phyloP scores from a whole-genome alignment of 1,284 basidiomycete species.

The Cutaneotrichosporon sp. region DNA sequence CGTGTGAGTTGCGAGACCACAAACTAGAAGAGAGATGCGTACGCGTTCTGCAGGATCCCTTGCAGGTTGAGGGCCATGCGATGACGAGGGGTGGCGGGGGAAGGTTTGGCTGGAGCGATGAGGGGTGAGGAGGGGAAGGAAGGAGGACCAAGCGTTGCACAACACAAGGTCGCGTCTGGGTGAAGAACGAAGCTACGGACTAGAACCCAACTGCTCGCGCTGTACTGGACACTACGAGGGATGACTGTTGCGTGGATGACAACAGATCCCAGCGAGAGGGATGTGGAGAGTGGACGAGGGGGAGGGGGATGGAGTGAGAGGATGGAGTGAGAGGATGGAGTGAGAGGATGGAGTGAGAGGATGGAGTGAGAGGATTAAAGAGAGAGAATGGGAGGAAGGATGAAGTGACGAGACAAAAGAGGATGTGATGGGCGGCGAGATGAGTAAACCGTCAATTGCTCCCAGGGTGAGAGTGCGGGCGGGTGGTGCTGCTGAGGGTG shows the following conservation, averaged over 20 bases:
- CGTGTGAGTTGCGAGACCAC: conserved; percentile 6
- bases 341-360: too few relatives aligned
- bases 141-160: not conserved
- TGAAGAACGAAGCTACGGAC: conserved; percentile 1
- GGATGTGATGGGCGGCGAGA: not conserved
- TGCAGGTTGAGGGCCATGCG: conserved; percentile 16
- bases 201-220: not conserved
- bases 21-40: conserved; percentile 18
- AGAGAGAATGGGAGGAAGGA: not conserved
- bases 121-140: too few relatives aligned
- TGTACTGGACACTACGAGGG: conserved; percentile 6
- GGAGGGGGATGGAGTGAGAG: not conserved
- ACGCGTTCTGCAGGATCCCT: conserved; percentile 21
- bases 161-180: not conserved
- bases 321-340: too few relatives aligned
- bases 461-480: too few relatives aligned
- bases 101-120: not conserved
- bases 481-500: too few relatives aligned
- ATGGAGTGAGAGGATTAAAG: too few relatives aligned
- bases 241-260: not conserved
- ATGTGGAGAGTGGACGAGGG: not conserved
- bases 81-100: not conserved
- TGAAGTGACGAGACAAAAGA: too few relatives aligned
- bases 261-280: not conserved
- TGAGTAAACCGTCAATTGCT: not conserved